A percentile compares a stretch with the other conserved stretches of the same genome.
These are phyloP conservation scores for Tricholoma saponaceum DNA, from an alignment of 768 basidiomycete species.

Conservation along the genomic window DNA sequence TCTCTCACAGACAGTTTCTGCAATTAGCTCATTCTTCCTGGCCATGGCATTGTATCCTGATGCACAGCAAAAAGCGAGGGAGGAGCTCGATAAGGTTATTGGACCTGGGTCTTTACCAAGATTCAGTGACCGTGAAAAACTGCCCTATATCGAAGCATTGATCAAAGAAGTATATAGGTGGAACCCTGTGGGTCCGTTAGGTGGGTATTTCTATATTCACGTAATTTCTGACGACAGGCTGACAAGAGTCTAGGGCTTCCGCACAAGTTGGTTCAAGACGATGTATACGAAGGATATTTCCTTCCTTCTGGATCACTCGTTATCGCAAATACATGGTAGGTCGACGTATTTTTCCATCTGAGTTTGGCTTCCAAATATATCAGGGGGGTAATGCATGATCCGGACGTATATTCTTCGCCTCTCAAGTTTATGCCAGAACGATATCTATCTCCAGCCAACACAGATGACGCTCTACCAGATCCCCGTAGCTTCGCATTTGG, in stretches of 20 bases:
- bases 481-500: slow-evolving; percentile 5
- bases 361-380: not conserved
- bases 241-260: not conserved
- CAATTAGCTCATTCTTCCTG: not conserved
- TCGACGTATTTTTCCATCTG: not conserved
- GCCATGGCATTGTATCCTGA: not conserved
- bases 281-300: not conserved
- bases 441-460: slow-evolving; percentile 9
- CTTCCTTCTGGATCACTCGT: not conserved
- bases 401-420: slow-evolving; percentile 22
- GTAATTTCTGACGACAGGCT: not conserved
- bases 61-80: not conserved
- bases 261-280: not conserved
- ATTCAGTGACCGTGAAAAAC: not conserved
- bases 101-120: not conserved
- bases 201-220: not conserved
- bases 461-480: slow-evolving; percentile 5
- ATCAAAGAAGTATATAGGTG: not conserved
- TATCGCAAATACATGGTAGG: not conserved
- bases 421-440: slow-evolving; percentile 23
- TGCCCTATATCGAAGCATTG: not conserved
- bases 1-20: not conserved
- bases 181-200: not conserved
- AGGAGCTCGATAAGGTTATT: not conserved
- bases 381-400: slow-evolving; percentile 28